Evolutionary conservation across 768 basidiomycete species (phyloP).

Genomic region (Tricholoma saponaceum): DNA sequence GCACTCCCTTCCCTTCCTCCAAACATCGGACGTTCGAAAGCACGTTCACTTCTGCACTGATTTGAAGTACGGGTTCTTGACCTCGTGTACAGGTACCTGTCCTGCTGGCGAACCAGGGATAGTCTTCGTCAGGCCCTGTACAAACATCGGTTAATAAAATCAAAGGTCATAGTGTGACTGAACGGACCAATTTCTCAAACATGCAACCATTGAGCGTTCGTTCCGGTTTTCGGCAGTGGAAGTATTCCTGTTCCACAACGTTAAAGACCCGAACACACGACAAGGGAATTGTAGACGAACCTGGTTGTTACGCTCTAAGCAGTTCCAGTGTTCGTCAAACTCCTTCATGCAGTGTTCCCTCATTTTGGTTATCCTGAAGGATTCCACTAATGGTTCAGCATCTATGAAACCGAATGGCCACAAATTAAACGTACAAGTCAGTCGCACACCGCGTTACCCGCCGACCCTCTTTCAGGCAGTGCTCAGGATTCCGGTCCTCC

Average conservation of each 20-base stretch:
- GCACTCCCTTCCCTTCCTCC: not conserved
- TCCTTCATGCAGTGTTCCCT: constrained; percentile 84
- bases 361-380: constrained; percentile 84
- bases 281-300: constrained; percentile 38
- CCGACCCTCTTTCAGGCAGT: constrained; percentile 94
- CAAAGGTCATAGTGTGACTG: not conserved
- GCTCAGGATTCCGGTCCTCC: constrained; percentile 84
- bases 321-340: constrained; percentile 92
- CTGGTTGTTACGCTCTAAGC: constrained; percentile 93
- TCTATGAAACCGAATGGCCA: not conserved
- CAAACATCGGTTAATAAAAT: constrained; percentile 1
- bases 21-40: not conserved
- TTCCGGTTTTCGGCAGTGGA: constrained; percentile 86
- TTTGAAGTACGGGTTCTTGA: constrained; percentile 79
- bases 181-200: constrained; percentile 88
- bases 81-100: constrained; percentile 83
- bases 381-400: not conserved
- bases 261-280: not conserved
- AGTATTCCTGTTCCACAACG: constrained; percentile 66
- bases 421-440: constrained; percentile 67
- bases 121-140: constrained; percentile 82
- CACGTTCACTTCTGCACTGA: constrained; percentile 70
- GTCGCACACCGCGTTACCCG: constrained; percentile 94
- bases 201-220: constrained; percentile 88
- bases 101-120: constrained; percentile 88